A percentile compares a stretch with the other conserved stretches of the same genome.
Conservation (phyloP, 108 stramenopile genomes). For the Schizochytrium sp. region DNA sequence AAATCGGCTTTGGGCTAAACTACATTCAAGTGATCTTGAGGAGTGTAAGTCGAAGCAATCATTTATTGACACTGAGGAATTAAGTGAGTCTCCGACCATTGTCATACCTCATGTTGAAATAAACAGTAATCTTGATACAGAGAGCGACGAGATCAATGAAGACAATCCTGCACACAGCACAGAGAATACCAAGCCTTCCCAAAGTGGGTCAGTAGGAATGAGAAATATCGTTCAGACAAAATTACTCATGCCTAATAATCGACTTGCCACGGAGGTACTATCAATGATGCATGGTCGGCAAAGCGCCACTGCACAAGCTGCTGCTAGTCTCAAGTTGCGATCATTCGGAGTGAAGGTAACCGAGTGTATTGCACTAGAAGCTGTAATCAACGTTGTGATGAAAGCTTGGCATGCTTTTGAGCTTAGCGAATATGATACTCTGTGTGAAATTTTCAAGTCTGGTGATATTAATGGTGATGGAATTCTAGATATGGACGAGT, state of each 20-base stretch:
- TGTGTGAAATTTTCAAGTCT: slow-evolving; percentile 31
- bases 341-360: background rate
- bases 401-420: slow-evolving; percentile 8
- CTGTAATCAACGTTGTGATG: slow-evolving; percentile 32
- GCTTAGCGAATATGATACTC: slow-evolving; percentile 12
- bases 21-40: no score
- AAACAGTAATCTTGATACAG: no score
- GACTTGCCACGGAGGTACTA: background rate
- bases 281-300: background rate
- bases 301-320: background rate
- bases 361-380: background rate
- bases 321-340: background rate
- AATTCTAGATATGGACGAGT: slow-evolving; percentile 36
- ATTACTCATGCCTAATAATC: background rate
- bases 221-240: background rate
- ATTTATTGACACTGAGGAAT: no score
- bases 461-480: slow-evolving; percentile 46
- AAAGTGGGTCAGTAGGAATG: background rate
- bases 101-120: no score
- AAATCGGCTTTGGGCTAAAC: slow-evolving; percentile 32
- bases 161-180: background rate
- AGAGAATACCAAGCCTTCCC: background rate
- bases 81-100: no score
- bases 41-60: no score
- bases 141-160: background rate